These are phyloP conservation scores for Rhodotorula paludigena DNA, from an alignment of 768 basidiomycete species.

Conservation along the genomic window DNA sequence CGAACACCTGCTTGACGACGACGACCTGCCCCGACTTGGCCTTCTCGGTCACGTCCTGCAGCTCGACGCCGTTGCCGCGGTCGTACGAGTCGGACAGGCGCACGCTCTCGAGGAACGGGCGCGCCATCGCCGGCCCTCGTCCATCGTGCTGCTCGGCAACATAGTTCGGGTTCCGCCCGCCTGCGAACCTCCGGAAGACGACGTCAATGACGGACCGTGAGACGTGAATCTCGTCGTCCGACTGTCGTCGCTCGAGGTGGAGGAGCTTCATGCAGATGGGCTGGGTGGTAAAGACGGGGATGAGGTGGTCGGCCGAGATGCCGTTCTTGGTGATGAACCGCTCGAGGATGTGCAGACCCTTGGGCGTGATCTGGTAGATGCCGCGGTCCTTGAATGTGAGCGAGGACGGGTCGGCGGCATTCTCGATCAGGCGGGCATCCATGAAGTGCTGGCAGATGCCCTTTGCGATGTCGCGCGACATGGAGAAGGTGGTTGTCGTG, in stretches of 20 bases:
- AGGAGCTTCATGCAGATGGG: constrained; percentile 97
- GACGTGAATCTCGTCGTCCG: constrained; percentile 96
- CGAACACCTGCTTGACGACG: constrained; percentile 63
- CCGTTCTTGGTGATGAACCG: constrained; percentile 99
- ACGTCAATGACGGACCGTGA: constrained; percentile 88
- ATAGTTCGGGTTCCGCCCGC: constrained; percentile 80
- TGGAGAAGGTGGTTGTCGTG: constrained; percentile 97
- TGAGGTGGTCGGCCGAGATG: constrained; percentile 87
- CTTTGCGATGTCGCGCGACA: constrained; percentile 99
- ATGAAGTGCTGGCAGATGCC: constrained; percentile 99
- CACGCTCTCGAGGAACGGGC: constrained; percentile 39
- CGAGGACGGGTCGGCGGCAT: constrained; percentile 81
- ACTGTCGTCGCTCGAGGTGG: constrained; percentile 84
- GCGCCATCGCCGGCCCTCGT: constrained; percentile 57
- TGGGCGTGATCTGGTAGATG: constrained; percentile 89
- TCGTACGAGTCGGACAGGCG: constrained; percentile 43
- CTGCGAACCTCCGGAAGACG: constrained; percentile 80
- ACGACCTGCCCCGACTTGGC: constrained; percentile 48
- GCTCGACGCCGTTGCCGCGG: constrained; percentile 46
- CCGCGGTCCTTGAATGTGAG: constrained; percentile 96
- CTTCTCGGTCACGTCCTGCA: constrained; percentile 51
- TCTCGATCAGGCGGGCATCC: constrained; percentile 96
- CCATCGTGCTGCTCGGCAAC: constrained; percentile 61
- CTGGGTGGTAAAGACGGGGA: constrained; percentile 80
- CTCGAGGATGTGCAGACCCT: constrained; percentile 96